These are phyloP conservation scores for Draba incana DNA, from an alignment of 345 rosid genomes.

Conservation along the genomic window DNA sequence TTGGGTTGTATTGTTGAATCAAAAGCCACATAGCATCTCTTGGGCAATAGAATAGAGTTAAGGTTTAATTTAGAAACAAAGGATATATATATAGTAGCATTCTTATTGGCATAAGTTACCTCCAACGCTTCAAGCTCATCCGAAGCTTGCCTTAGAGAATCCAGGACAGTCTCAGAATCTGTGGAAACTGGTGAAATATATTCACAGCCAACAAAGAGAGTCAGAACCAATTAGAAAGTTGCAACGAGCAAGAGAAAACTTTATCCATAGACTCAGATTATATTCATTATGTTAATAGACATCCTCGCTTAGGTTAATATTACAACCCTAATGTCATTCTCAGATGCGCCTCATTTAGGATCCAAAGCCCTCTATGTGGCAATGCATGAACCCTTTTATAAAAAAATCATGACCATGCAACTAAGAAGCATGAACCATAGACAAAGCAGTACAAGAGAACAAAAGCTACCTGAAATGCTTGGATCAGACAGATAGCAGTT, in stretches of 20 bases:
- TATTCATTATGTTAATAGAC: neutral
- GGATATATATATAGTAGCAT: constrained; percentile 23
- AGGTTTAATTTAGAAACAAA: neutral
- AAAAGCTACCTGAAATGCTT: constrained; percentile 67
- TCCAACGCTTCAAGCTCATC: constrained; percentile 78
- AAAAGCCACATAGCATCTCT: constrained; percentile 6
- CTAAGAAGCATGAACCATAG: constrained; percentile 1
- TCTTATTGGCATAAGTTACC: constrained; percentile 50
- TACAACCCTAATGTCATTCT: neutral
- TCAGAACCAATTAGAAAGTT: constrained; percentile 22
- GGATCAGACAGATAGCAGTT: constrained; percentile 89
- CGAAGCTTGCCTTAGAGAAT: constrained; percentile 80
- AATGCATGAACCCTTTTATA: constrained; percentile 7
- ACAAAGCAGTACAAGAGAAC: constrained; percentile 23
- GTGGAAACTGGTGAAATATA: constrained; percentile 52
- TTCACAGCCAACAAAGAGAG: constrained; percentile 21
- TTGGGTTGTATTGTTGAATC: neutral
- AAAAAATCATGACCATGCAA: constrained; percentile 10
- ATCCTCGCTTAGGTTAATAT: constrained; percentile 7
- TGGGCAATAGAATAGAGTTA: constrained; percentile 7
- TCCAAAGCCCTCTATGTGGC: constrained; percentile 16
- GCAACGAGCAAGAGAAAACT: constrained; percentile 5
- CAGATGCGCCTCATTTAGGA: neutral
- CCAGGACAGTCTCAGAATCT: constrained; percentile 68
- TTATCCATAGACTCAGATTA: neutral